Evolutionary conservation across 2,329 filamentous ascomycete species (phyloP).

Genomic region (Fusarium staphyleae): DNA sequence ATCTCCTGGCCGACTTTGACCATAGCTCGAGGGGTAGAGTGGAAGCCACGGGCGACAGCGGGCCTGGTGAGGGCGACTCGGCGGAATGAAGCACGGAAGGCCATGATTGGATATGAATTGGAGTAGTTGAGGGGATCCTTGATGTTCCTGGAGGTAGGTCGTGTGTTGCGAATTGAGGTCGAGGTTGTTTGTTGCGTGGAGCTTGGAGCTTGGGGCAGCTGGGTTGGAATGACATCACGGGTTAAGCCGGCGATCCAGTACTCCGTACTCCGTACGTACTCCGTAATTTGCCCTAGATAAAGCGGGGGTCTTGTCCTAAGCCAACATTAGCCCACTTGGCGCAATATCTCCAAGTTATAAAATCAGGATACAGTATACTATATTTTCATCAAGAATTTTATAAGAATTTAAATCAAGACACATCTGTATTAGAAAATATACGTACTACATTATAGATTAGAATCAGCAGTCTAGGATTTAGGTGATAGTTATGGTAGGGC

Average conservation of each 20-base stretch:
- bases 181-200: conserved; percentile 7
- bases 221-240: conserved; percentile 37
- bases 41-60: conserved; percentile 59
- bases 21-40: conserved; percentile 65
- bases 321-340: no score
- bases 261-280: no score
- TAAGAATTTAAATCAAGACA: no score
- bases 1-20: conserved; percentile 83
- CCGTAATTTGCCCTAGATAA: no score
- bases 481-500: no score
- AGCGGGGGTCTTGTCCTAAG: no score
- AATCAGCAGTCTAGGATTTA: no score
- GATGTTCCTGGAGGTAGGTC: conserved; percentile 6
- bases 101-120: conserved; percentile 40
- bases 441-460: no score
- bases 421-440: no score
- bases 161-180: conserved; percentile 25
- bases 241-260: conserved; percentile 17
- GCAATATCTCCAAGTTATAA: no score
- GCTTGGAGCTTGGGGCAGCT: conserved; percentile 19
- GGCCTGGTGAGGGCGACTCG: conserved; percentile 45
- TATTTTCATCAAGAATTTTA: no score
- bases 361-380: no score
- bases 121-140: background rate
- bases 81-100: conserved; percentile 48